Evolutionary conservation across 169 alveolate genomes (phyloP).

Genomic region (Besnoitia besnoiti): DNA sequence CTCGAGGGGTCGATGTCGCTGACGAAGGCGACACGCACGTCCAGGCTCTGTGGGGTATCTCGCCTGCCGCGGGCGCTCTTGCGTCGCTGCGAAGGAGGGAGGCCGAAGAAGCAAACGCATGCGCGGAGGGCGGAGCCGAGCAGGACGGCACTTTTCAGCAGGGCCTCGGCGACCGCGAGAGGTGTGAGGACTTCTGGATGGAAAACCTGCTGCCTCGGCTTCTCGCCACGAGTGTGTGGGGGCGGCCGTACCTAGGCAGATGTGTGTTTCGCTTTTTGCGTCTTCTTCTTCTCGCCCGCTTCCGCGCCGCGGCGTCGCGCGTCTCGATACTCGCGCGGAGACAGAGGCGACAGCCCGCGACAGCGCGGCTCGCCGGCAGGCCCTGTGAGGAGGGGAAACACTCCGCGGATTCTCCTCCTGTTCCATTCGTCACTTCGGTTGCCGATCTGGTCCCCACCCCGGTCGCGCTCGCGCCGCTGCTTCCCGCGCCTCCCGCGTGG

Average conservation of each 20-base stretch:
- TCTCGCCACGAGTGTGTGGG: conserved; percentile 21
- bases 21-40: neutral
- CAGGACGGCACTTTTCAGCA: too few relatives aligned
- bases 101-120: neutral
- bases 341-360: neutral
- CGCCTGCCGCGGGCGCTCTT: too few relatives aligned
- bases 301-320: neutral
- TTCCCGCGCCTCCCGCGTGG: conserved; percentile 44
- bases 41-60: neutral
- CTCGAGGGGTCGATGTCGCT: neutral
- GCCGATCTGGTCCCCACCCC: neutral
- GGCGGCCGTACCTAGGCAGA: conserved; percentile 17
- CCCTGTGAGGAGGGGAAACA: neutral
- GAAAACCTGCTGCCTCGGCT: conserved; percentile 8
- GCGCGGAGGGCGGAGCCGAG: too few relatives aligned
- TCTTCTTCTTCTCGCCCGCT: neutral
- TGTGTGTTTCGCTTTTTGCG: neutral
- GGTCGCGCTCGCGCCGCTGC: conserved; percentile 26
- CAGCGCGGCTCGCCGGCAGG: neutral
- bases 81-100: neutral
- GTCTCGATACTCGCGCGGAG: neutral
- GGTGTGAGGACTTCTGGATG: neutral
- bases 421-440: too few relatives aligned
- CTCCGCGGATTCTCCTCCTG: neutral
- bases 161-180: neutral